These are phyloP conservation scores for Leptomonas seymouri DNA, from an alignment of 208 protist genomes.

Conservation along the genomic window DNA sequence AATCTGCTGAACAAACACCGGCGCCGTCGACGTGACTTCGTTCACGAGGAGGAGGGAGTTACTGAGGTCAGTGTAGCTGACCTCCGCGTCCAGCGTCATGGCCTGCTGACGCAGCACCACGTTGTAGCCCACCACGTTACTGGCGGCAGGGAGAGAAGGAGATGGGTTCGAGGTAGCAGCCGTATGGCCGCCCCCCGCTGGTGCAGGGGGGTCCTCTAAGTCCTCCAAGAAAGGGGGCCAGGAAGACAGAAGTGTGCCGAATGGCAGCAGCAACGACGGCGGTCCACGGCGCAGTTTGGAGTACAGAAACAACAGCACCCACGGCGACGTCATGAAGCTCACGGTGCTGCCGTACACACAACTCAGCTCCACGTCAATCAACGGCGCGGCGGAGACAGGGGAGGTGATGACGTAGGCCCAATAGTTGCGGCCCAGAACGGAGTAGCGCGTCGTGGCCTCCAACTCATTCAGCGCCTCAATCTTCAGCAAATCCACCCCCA, in stretches of 20 bases:
- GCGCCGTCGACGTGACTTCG: constrained; percentile 71
- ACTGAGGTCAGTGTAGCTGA: constrained; percentile 61
- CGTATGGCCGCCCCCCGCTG: background rate
- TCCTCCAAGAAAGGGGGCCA: constrained; percentile 62
- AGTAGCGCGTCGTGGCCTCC: constrained; percentile 85
- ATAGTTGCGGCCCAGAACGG: constrained; percentile 89
- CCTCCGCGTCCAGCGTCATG: constrained; percentile 76
- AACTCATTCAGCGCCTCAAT: constrained; percentile 91
- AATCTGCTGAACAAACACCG: constrained; percentile 75
- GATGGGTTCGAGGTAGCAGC: background rate
- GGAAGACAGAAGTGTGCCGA: constrained; percentile 56
- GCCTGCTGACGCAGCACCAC: constrained; percentile 63
- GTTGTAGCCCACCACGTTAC: constrained; percentile 34
- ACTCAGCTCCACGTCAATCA: constrained; percentile 78
- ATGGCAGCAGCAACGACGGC: constrained; percentile 69
- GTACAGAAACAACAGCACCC: constrained; percentile 81
- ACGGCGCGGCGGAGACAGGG: constrained; percentile 61
- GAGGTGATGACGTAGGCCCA: constrained; percentile 76
- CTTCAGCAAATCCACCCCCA: constrained; percentile 87
- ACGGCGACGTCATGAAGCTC: constrained; percentile 80
- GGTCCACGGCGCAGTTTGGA: constrained; percentile 51
- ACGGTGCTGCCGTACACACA: constrained; percentile 82
- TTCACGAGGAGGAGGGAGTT: constrained; percentile 72
- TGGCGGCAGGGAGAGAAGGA: background rate
- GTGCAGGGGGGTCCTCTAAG: constrained; percentile 26